phyloP scores from a whole-genome alignment of 78 protist species.

The Monosiga brevicollis region DNA sequence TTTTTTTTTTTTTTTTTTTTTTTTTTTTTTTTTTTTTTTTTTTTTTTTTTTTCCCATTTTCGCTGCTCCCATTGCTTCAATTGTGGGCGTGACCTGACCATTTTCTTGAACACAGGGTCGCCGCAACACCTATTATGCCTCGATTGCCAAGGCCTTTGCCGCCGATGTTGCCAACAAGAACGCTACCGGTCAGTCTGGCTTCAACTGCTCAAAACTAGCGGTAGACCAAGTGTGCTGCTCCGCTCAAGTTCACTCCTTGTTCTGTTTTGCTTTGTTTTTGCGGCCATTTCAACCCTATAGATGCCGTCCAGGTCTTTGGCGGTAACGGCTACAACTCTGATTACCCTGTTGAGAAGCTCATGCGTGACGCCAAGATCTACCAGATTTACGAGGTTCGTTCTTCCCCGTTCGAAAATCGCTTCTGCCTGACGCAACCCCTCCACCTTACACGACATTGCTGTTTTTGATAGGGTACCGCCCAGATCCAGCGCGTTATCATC shows the following conservation, averaged over 20 bases:
- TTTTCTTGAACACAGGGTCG: too few species aligned
- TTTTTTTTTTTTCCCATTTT: too few species aligned
- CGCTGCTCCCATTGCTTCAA: too few species aligned
- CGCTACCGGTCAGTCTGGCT: conserved; percentile 9
- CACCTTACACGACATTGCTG: not conserved
- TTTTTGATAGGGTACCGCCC: not conserved
- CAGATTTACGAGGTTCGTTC: conserved; percentile 31
- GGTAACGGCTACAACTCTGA: not conserved
- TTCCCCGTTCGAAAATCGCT: not conserved
- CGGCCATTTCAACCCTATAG: too few species aligned
- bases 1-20: too few species aligned
- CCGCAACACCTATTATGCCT: conserved; percentile 38
- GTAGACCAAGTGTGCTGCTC: too few species aligned
- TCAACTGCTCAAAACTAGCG: too few species aligned
- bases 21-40: too few species aligned
- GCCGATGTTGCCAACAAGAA: conserved; percentile 32
- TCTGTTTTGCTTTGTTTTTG: too few species aligned
- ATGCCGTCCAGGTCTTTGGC: conserved; percentile 7
- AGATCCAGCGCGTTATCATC: conserved; percentile 13
- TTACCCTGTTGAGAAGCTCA: conserved; percentile 57
- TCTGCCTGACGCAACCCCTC: not conserved
- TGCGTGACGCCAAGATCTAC: conserved; percentile 56
- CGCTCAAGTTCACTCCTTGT: too few species aligned
- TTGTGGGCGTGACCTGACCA: too few species aligned
- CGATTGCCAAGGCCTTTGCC: conserved; percentile 25